Evolutionary conservation across 257 asterid genomes (phyloP).

Genomic region (Oldenlandia corymbosa): DNA sequence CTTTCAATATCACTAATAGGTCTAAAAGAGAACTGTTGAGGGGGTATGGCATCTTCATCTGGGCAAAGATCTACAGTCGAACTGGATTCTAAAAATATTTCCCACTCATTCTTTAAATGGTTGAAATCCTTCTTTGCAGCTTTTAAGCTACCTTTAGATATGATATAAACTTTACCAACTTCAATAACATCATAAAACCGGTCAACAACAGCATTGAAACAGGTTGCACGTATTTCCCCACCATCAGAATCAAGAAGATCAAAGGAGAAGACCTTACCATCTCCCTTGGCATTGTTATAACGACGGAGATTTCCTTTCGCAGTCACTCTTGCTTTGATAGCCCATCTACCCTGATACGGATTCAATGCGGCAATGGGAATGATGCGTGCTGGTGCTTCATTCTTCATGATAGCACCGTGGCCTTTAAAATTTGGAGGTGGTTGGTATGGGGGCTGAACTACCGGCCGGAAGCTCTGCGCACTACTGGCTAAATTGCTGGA

Average conservation of each 20-base stretch:
- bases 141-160: constrained; percentile 87
- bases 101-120: constrained; percentile 97
- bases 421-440: constrained; percentile 83
- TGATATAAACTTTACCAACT: constrained; percentile 76
- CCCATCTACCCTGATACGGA: constrained; percentile 99
- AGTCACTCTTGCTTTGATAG: constrained; percentile 92
- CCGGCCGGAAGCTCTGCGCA: constrained; percentile 55
- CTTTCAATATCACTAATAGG: constrained; percentile 70
- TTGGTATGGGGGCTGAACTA: constrained; percentile 81
- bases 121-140: constrained; percentile 95
- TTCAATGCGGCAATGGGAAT: constrained; percentile 88
- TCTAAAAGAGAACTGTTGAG: constrained; percentile 75
- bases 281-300: constrained; percentile 92
- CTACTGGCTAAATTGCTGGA: constrained; percentile 33
- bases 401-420: constrained; percentile 84
- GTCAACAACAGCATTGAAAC: constrained; percentile 87
- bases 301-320: constrained; percentile 91
- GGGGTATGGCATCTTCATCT: constrained; percentile 89
- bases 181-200: constrained; percentile 70
- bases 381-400: constrained; percentile 91
- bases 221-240: constrained; percentile 89
- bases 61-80: constrained; percentile 73
- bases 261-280: constrained; percentile 92
- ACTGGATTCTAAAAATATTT: constrained; percentile 65
- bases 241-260: constrained; percentile 95